phyloP scores from a whole-genome alignment of 2,329 filamentous ascomycete genomes.

The Coniochaeta sp. region DNA sequence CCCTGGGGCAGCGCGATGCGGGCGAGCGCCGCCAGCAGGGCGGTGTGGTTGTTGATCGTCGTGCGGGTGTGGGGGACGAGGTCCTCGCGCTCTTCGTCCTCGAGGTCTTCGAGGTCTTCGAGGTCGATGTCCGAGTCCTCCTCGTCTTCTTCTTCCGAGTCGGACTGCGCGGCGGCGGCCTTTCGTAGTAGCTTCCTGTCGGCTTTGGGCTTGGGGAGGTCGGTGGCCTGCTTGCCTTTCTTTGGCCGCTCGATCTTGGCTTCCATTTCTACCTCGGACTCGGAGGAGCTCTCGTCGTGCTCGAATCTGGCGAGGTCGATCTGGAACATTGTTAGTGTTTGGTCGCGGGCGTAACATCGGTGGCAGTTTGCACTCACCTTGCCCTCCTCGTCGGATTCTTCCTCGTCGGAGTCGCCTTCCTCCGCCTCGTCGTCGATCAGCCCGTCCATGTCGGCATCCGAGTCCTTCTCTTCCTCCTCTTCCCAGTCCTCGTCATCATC shows the following conservation, averaged over 20 bases:
- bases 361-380: conserved; percentile 6
- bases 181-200: conserved; percentile 14
- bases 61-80: conserved; percentile 82
- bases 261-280: conserved; percentile 73
- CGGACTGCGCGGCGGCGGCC: conserved; percentile 21
- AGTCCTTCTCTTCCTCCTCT: conserved; percentile 23
- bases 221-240: conserved; percentile 5
- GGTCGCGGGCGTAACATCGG: neutral
- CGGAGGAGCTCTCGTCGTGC: conserved; percentile 52
- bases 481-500: conserved; percentile 30
- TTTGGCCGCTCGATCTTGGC: conserved; percentile 53
- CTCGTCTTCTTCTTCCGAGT: conserved; percentile 62
- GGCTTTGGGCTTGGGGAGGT: conserved; percentile 24
- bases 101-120: conserved; percentile 61
- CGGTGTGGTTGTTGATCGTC: conserved; percentile 94
- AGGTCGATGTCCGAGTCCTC: conserved; percentile 87
- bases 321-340: conserved; percentile 19
- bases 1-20: conserved; percentile 65
- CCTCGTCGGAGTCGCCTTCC: conserved; percentile 19
- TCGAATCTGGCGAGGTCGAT: conserved; percentile 50
- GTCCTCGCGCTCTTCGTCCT: conserved; percentile 57
- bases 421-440: conserved; percentile 28
- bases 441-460: conserved; percentile 18
- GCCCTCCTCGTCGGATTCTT: conserved; percentile 17
- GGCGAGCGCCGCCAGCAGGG: conserved; percentile 71